Conservation (phyloP, 139 green algal genomes). For the Chara braunii region DNA sequence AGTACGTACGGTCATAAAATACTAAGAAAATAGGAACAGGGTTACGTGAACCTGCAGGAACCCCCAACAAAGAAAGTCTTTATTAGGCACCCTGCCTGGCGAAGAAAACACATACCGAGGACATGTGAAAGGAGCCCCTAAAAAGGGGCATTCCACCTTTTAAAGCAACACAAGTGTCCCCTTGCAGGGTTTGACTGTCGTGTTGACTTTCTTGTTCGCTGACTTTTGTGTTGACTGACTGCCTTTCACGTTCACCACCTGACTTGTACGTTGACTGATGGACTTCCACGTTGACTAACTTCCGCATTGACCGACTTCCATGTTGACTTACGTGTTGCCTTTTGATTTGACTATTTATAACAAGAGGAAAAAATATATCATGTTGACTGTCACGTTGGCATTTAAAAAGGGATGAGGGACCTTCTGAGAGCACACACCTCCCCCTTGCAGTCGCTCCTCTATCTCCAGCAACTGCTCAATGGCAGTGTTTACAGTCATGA, state of each 20-base stretch:
- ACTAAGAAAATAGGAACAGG: slow-evolving; percentile 6
- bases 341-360: too few relatives aligned
- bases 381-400: too few relatives aligned
- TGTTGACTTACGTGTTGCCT: too few relatives aligned
- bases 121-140: not conserved
- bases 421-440: too few relatives aligned
- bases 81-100: not conserved
- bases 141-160: not conserved
- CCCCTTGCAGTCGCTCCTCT: slow-evolving; percentile 56
- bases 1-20: not conserved
- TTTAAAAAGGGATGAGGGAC: too few relatives aligned
- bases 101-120: not conserved
- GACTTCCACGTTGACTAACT: too few relatives aligned
- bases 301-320: too few relatives aligned
- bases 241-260: too few relatives aligned
- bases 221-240: not conserved
- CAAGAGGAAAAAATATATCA: too few relatives aligned
- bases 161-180: too few relatives aligned
- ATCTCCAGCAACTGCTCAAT: slow-evolving; percentile 84
- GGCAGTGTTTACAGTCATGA: slow-evolving; percentile 58
- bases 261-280: too few relatives aligned
- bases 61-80: too few relatives aligned
- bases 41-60: not conserved
- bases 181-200: not conserved
- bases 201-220: not conserved